A percentile compares a stretch with the other conserved stretches of the same genome.
Conservation (phyloP, 1,284 basidiomycete species). For the Leccinum laetum region DNA sequence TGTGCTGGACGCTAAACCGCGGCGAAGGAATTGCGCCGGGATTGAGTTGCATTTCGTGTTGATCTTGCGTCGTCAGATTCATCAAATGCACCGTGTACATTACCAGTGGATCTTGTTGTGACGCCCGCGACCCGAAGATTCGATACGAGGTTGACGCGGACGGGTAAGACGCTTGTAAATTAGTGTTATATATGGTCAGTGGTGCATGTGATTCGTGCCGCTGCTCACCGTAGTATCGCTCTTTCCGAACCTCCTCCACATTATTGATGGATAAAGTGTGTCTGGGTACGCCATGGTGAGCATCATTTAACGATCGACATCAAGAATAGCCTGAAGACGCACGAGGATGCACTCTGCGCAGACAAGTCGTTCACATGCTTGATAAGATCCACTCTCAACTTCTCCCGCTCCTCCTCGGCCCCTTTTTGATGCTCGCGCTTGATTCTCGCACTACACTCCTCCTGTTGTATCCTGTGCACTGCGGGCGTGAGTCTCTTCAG, state of each 20-base stretch:
- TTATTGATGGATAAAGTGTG: slow-evolving; percentile 14
- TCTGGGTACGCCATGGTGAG: slow-evolving; percentile 11
- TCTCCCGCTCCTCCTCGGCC: slow-evolving; percentile 6
- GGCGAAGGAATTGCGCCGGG: slow-evolving; percentile 39
- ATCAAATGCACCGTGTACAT: slow-evolving; percentile 39
- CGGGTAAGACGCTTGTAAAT: too few species aligned
- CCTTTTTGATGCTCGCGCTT: neutral
- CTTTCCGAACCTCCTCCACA: neutral
- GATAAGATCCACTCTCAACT: slow-evolving; percentile 12
- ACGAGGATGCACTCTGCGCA: slow-evolving; percentile 6
- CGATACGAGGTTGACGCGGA: slow-evolving; percentile 8
- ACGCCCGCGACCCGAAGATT: slow-evolving; percentile 14
- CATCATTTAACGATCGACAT: neutral
- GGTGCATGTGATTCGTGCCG: neutral
- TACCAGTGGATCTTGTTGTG: slow-evolving; percentile 24
- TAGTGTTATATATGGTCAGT: neutral
- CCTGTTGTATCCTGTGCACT: slow-evolving; percentile 12
- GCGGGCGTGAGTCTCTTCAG: neutral
- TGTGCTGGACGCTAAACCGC: slow-evolving; percentile 20
- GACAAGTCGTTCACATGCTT: slow-evolving; percentile 23
- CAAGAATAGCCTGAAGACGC: slow-evolving; percentile 7
- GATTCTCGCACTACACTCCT: slow-evolving; percentile 1
- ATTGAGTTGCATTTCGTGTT: slow-evolving; percentile 42
- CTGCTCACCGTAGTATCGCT: slow-evolving; percentile 2
- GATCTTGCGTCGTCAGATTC: slow-evolving; percentile 41